Base-by-base conservation (phyloP, 306 rosid species). In the Astragalus glycyphyllos region DNA sequence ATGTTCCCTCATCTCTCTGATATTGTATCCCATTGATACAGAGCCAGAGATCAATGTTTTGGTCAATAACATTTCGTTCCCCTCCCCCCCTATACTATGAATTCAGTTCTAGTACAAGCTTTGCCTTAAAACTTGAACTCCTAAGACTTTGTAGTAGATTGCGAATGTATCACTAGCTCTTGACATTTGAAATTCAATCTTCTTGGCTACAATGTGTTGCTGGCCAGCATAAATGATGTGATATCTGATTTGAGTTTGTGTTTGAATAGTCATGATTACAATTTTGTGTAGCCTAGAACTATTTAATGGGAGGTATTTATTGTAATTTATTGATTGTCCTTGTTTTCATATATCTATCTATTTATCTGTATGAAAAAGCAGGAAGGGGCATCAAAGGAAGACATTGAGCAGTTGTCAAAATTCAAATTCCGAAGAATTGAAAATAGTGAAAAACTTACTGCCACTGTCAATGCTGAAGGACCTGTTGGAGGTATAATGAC, bases 341-440 rank as follows among this genome's bases (percentile, higher is more conserved):
- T 44, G 48, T 68, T 59, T 46, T 64, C 41, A 65, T 77, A 7
- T 47, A 20, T 65, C 26, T 40, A 6, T 54, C 4, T 49, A 6
- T 44, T 20, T 29, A 5, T n/a, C 11, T 12, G 4, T 45, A 62
- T 51, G 38, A 77, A 82, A 66, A 79, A 68, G 55, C 89, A 93
- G 98, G 98, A 93, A 81, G 98, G 98, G 7, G 97, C 98, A 76
- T 84, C 98, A 65, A 90, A 89, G 83, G 97, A 93, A 81, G 98
- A 93, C 61, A 79, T 90, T 72, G 98, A 93, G 32, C 92, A 90
- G 73, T 61, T 93, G 76, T 38, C 94, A 34, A 93, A 85, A 78
- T 93, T 85, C 80, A 90, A 90, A 72, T 93, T 90, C 83, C 78
- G 78, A 62, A 83, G 71, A 83, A 48, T 77, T 56, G 84, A 69